Percentiles rank a stretch among this genome's conserved stretches.
Conservation (phyloP, 1,139 yeast species). For the Suhomyces terraborum region DNA sequence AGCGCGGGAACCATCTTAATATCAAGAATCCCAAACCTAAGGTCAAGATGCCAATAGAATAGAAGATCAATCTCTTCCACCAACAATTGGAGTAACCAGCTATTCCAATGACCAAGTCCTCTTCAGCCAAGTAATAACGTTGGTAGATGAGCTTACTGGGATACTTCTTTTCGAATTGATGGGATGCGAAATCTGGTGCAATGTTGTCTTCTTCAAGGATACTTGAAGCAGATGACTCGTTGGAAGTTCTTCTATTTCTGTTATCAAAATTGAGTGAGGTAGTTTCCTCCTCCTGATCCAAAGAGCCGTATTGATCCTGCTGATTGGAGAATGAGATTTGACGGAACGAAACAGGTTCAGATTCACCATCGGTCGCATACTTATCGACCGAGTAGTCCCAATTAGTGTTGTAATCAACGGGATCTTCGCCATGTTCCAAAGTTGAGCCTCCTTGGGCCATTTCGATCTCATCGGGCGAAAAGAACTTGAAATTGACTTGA, state of each 20-base stretch:
- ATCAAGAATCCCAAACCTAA: conserved; percentile 73
- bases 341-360: conserved; percentile 4
- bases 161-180: conserved; percentile 42
- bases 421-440: conserved; percentile 57
- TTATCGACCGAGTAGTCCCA: conserved; percentile 62
- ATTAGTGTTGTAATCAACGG: conserved; percentile 64
- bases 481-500: conserved; percentile 64
- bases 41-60: conserved; percentile 56
- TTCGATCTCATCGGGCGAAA: conserved; percentile 79
- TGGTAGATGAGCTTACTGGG: conserved; percentile 58
- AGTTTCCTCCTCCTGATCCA: conserved; percentile 14
- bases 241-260: conserved; percentile 33
- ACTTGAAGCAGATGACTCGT: conserved; percentile 25
- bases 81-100: conserved; percentile 77
- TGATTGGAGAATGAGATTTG: conserved; percentile 3
- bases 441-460: conserved; percentile 88
- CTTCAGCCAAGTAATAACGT: conserved; percentile 90
- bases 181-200: conserved; percentile 30
- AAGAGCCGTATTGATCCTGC: conserved; percentile 42
- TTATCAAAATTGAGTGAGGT: conserved; percentile 26
- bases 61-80: conserved; percentile 50
- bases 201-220: conserved; percentile 16
- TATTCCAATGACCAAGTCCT: conserved; percentile 88
- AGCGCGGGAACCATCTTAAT: conserved; percentile 83
- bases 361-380: conserved; percentile 40